Percentiles rank a stretch among this genome's conserved stretches.
Conservation (phyloP, 2,329 filamentous ascomycete species). For the Colletotrichum cuscutae region DNA sequence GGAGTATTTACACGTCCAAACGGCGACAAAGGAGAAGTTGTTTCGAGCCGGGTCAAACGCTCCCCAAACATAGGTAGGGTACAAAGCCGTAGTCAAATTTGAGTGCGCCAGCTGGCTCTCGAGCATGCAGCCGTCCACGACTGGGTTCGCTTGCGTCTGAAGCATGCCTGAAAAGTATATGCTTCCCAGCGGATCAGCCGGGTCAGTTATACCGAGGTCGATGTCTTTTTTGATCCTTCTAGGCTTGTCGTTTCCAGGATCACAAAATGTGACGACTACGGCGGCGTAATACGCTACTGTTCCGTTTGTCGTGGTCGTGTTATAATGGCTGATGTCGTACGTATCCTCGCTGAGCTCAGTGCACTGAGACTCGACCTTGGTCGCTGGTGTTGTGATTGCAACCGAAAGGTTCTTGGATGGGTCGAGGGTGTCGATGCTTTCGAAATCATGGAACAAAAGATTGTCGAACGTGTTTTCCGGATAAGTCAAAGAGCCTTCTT, state of each 20-base stretch:
- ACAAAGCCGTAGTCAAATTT: neutral
- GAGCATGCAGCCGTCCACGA: too few species aligned
- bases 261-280: too few species aligned
- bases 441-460: conserved; percentile 4
- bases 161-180: too few species aligned
- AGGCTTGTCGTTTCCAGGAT: too few species aligned
- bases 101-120: too few species aligned
- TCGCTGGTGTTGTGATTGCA: neutral
- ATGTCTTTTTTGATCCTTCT: too few species aligned
- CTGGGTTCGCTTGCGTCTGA: too few species aligned
- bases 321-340: neutral
- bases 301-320: neutral
- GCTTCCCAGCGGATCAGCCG: too few species aligned
- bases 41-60: neutral
- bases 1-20: conserved; percentile 21
- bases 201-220: too few species aligned
- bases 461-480: conserved; percentile 10
- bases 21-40: neutral
- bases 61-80: conserved; percentile 1
- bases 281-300: neutral
- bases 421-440: neutral
- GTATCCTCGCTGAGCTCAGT: neutral
- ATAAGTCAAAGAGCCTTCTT: conserved; percentile 3
- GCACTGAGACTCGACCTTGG: neutral
- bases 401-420: neutral